A percentile compares a stretch with the other conserved stretches of the same genome.
Evolutionary conservation across 2,329 filamentous ascomycete species (phyloP).

Genomic region (Cladosporium oxysporum): DNA sequence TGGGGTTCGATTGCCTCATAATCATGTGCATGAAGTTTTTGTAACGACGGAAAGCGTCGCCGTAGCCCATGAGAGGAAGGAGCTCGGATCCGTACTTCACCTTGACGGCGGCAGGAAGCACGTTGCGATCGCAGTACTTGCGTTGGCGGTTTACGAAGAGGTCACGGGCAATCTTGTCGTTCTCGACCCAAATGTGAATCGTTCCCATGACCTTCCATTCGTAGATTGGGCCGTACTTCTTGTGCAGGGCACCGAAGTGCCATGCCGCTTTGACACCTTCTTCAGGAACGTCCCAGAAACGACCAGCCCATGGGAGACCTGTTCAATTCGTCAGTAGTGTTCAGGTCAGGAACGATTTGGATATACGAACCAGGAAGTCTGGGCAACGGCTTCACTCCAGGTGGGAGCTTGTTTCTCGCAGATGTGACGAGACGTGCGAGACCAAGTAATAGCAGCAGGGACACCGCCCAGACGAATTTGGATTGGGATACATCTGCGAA

Average conservation of each 20-base stretch:
- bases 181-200: conserved; percentile 39
- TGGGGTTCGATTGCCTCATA: conserved; percentile 35
- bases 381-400: conserved; percentile 29
- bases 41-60: conserved; percentile 32
- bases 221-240: conserved; percentile 39
- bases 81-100: conserved; percentile 36
- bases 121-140: conserved; percentile 39
- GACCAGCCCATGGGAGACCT: conserved; percentile 37
- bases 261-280: conserved; percentile 38
- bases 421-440: conserved; percentile 20
- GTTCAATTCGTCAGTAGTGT: background rate
- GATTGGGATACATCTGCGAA: conserved; percentile 18
- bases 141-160: conserved; percentile 37
- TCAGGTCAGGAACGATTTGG: background rate
- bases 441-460: conserved; percentile 20
- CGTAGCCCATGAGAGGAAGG: conserved; percentile 37
- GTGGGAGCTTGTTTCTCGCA: conserved; percentile 26
- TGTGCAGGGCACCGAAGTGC: conserved; percentile 39
- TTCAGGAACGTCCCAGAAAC: conserved; percentile 37
- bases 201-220: conserved; percentile 37
- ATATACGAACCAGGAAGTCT: conserved; percentile 26
- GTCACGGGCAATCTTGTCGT: conserved; percentile 38
- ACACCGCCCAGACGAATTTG: conserved; percentile 22
- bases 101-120: conserved; percentile 37
- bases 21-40: conserved; percentile 41